These are phyloP conservation scores for Populus hybrid DNA, from an alignment of 441 rosid genomes.

Conservation along the genomic window DNA sequence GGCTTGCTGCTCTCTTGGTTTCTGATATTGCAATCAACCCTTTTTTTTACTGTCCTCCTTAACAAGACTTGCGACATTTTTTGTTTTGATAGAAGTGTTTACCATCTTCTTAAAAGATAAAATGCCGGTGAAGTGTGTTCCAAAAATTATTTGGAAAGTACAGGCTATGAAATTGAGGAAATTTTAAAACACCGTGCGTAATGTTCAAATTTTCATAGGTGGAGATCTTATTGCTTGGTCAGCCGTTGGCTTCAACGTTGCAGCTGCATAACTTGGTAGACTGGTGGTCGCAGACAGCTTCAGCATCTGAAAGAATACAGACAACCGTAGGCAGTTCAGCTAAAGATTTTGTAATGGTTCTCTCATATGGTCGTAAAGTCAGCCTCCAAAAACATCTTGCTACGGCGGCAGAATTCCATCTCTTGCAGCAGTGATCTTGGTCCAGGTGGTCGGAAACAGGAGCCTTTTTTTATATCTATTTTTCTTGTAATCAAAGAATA, in stretches of 20 bases:
- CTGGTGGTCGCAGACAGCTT: conserved; percentile 38
- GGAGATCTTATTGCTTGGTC: conserved; percentile 36
- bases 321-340: conserved; percentile 41
- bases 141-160: not conserved
- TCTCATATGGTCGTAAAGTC: conserved; percentile 35
- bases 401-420: too few species aligned
- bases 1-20: not conserved
- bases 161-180: not conserved
- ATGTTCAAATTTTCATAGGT: conserved; percentile 28
- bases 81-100: not conserved
- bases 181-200: not conserved
- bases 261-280: conserved; percentile 28
- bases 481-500: too few species aligned
- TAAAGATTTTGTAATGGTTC: conserved; percentile 44
- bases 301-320: conserved; percentile 28
- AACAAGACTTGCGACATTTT: not conserved
- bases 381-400: conserved; percentile 11
- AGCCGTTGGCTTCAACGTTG: conserved; percentile 33
- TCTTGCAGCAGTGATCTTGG: too few species aligned
- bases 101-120: not conserved
- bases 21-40: not conserved
- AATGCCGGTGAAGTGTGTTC: not conserved
- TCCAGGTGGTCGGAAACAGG: too few species aligned
- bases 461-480: too few species aligned
- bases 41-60: too few species aligned